These are phyloP conservation scores for Aspergillus indologenus DNA, from an alignment of 495 filamentous ascomycete genomes.

Conservation along the genomic window DNA sequence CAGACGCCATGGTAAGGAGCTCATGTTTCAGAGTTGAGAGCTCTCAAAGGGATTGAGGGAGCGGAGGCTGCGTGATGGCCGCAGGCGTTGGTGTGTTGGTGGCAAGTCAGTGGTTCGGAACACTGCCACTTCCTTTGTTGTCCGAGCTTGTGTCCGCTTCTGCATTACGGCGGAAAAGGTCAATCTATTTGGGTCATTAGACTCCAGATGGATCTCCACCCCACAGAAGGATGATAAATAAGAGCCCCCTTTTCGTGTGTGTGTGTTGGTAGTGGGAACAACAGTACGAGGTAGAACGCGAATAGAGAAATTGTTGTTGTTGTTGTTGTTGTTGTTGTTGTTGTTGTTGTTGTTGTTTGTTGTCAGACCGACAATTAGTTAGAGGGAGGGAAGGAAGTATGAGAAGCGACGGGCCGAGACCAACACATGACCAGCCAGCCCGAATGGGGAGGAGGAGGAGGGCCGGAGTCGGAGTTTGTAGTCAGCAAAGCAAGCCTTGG, in stretches of 20 bases:
- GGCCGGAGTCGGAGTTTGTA: background rate
- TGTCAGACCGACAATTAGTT: background rate
- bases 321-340: no score
- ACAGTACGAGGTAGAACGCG: background rate
- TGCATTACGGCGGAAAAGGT: background rate
- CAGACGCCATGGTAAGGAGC: background rate
- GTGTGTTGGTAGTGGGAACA: background rate
- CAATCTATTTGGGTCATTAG: background rate
- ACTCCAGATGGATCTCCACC: background rate
- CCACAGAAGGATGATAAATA: background rate
- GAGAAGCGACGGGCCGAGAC: background rate
- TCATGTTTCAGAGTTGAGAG: background rate
- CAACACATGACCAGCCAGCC: background rate
- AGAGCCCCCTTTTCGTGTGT: background rate
- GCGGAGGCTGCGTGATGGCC: background rate
- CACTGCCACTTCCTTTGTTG: slow-evolving; percentile 8
- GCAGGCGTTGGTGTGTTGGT: slow-evolving; percentile 2
- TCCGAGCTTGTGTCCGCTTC: slow-evolving; percentile 4
- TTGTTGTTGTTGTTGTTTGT: background rate
- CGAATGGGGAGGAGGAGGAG: no score
- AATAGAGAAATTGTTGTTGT: background rate
- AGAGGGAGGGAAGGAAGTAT: background rate
- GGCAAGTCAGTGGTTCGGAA: slow-evolving; percentile 1
- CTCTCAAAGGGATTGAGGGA: background rate
- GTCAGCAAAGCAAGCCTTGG: no score